Evolutionary conservation across 768 basidiomycete genomes (phyloP).

Genomic region (Podaxis carcinomalis): DNA sequence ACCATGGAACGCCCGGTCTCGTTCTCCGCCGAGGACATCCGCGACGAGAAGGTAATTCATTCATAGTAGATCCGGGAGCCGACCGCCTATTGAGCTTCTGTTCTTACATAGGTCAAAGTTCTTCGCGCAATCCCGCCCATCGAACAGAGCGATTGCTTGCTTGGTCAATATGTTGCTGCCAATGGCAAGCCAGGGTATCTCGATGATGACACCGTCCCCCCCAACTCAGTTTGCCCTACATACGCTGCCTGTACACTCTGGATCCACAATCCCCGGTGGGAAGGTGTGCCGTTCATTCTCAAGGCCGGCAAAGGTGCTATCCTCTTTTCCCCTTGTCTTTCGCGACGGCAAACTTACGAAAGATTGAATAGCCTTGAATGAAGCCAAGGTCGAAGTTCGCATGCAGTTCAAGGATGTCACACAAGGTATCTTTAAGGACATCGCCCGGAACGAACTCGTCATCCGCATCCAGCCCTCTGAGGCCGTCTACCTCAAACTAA

Average conservation of each 20-base stretch:
- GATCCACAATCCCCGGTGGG: slow-evolving; percentile 97
- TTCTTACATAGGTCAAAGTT: slow-evolving; percentile 77
- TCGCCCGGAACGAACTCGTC: slow-evolving; percentile 95
- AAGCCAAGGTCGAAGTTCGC: slow-evolving; percentile 97
- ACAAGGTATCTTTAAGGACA: slow-evolving; percentile 93
- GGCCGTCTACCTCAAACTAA: slow-evolving; percentile 95
- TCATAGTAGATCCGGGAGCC: slow-evolving; percentile 3
- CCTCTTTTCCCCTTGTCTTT: background rate
- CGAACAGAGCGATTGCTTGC: slow-evolving; percentile 68
- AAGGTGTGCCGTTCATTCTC: slow-evolving; percentile 97
- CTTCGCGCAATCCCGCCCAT: slow-evolving; percentile 88
- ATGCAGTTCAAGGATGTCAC: slow-evolving; percentile 99
- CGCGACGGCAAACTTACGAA: background rate
- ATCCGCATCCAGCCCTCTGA: slow-evolving; percentile 96
- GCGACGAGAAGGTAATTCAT: slow-evolving; percentile 85
- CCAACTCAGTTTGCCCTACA: slow-evolving; percentile 88
- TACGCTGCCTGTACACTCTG: slow-evolving; percentile 87
- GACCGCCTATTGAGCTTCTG: slow-evolving; percentile 6
- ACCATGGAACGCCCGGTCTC: slow-evolving; percentile 99
- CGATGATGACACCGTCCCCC: slow-evolving; percentile 94
- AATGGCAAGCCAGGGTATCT: slow-evolving; percentile 98
- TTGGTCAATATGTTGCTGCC: slow-evolving; percentile 90
- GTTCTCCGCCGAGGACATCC: slow-evolving; percentile 94
- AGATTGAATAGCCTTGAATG: slow-evolving; percentile 73
- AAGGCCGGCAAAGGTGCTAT: slow-evolving; percentile 91